Conservation (phyloP, 495 filamentous ascomycete genomes). For the Neurospora sp. region DNA sequence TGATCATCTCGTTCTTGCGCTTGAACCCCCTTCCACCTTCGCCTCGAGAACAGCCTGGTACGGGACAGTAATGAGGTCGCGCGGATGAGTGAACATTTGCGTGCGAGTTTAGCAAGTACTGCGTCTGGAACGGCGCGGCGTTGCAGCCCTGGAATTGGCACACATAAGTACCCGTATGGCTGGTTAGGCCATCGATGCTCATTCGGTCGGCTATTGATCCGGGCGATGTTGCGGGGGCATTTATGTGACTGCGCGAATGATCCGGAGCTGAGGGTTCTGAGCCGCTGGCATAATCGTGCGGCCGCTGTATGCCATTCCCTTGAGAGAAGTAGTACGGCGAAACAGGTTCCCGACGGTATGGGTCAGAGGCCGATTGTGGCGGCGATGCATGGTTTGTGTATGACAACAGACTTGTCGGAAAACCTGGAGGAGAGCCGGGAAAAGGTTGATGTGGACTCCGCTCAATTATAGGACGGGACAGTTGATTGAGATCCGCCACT, state of each 20-base stretch:
- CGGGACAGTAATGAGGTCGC: slow-evolving; percentile 84
- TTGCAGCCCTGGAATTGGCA: slow-evolving; percentile 49
- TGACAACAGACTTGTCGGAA: slow-evolving; percentile 10
- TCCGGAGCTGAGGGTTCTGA: slow-evolving; percentile 22
- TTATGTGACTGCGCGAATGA: slow-evolving; percentile 11
- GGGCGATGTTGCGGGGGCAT: slow-evolving; percentile 17
- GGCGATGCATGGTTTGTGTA: slow-evolving; percentile 22
- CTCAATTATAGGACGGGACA: slow-evolving; percentile 43
- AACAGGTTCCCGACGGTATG: slow-evolving; percentile 14
- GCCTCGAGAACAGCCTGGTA: slow-evolving; percentile 65
- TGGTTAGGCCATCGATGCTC: slow-evolving; percentile 40
- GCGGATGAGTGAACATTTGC: slow-evolving; percentile 90
- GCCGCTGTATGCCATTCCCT: slow-evolving; percentile 8
- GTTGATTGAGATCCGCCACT: slow-evolving; percentile 30
- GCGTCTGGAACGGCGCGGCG: slow-evolving; percentile 84
- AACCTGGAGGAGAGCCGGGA: slow-evolving; percentile 15
- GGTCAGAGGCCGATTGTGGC: slow-evolving; percentile 24
- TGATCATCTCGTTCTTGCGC: slow-evolving; percentile 98
- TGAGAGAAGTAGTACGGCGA: slow-evolving; percentile 13
- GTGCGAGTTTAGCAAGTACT: slow-evolving; percentile 76
- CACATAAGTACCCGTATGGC: slow-evolving; percentile 19
- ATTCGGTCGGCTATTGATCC: slow-evolving; percentile 36
- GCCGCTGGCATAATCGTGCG: slow-evolving; percentile 13
- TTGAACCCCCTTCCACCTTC: slow-evolving; percentile 93
- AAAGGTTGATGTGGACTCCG: slow-evolving; percentile 13